Conservation (phyloP, 345 rosid genomes). For the Eucalyptus sp. region DNA sequence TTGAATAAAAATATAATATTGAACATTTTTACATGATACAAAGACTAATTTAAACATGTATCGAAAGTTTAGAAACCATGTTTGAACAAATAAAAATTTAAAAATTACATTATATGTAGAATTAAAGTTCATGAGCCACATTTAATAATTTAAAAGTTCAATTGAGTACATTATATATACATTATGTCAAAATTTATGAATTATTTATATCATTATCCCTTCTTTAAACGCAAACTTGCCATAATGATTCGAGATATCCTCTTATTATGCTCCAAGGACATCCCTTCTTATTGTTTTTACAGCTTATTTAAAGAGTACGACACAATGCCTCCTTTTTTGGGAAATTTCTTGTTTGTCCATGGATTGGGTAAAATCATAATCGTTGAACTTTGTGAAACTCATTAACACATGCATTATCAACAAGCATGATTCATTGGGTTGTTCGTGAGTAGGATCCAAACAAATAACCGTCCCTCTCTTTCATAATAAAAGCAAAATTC, state of each 20-base stretch:
- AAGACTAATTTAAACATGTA: fast-evolving
- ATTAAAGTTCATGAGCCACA: no score
- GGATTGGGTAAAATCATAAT: background rate
- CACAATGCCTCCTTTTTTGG: fast-evolving
- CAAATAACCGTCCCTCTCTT: background rate
- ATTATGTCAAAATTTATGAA: no score
- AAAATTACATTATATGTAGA: fast-evolving
- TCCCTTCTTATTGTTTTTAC: background rate
- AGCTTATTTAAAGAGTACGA: background rate
- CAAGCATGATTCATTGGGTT: background rate
- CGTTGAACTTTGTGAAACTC: background rate
- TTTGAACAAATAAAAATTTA: no score
- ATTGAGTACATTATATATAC: no score
- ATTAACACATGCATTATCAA: background rate
- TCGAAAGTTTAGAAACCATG: fast-evolving
- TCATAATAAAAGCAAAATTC: background rate
- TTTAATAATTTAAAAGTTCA: no score
- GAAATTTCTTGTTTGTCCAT: background rate
- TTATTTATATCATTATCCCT: no score
- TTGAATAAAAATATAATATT: no score
- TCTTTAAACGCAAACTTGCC: fast-evolving
- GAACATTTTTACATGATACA: no score
- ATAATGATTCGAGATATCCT: fast-evolving
- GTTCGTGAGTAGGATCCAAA: background rate
- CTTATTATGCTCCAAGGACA: background rate